Conservation (phyloP, 805 yeast genomes). For the Saccharomycopsis fermentans region DNA sequence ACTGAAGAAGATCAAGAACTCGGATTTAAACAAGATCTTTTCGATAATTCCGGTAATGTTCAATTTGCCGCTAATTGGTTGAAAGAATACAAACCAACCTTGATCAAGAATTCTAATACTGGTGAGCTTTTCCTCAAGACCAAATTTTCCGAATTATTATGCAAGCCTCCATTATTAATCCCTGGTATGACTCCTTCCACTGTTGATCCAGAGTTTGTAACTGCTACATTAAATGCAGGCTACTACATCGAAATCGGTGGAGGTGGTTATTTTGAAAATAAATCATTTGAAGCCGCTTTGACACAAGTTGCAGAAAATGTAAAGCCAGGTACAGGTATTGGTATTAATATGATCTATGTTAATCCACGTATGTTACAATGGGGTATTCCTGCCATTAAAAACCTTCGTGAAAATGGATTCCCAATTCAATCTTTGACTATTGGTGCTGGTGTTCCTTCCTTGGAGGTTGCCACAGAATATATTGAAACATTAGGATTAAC, state of each 20-base stretch:
- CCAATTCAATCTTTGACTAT: constrained; percentile 94
- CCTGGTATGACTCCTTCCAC: constrained; percentile 99
- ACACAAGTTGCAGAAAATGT: constrained; percentile 58
- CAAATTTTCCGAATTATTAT: constrained; percentile 81
- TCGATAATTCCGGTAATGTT: constrained; percentile 57
- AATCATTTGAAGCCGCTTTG: constrained; percentile 63
- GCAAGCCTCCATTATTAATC: constrained; percentile 93
- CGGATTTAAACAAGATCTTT: constrained; percentile 93
- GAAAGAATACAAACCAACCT: constrained; percentile 74
- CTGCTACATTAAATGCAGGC: constrained; percentile 92
- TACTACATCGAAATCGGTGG: constrained; percentile 97
- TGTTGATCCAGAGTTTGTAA: constrained; percentile 86
- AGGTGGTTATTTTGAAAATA: constrained; percentile 89
- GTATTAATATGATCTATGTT: constrained; percentile 88
- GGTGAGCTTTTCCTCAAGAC: constrained; percentile 85
- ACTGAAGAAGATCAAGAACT: constrained; percentile 63
- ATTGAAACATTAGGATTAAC: constrained; percentile 86
- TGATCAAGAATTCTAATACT: constrained; percentile 54
- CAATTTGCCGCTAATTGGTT: constrained; percentile 90
- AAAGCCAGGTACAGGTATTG: constrained; percentile 81
- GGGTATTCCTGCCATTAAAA: constrained; percentile 94
- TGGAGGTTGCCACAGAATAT: constrained; percentile 95
- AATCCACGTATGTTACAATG: constrained; percentile 97
- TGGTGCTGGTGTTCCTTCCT: constrained; percentile 99
- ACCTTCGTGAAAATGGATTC: constrained; percentile 81